Evolutionary conservation across 805 yeast species (phyloP).

Genomic region (Saccharomycopsis oosterbeekiorum): DNA sequence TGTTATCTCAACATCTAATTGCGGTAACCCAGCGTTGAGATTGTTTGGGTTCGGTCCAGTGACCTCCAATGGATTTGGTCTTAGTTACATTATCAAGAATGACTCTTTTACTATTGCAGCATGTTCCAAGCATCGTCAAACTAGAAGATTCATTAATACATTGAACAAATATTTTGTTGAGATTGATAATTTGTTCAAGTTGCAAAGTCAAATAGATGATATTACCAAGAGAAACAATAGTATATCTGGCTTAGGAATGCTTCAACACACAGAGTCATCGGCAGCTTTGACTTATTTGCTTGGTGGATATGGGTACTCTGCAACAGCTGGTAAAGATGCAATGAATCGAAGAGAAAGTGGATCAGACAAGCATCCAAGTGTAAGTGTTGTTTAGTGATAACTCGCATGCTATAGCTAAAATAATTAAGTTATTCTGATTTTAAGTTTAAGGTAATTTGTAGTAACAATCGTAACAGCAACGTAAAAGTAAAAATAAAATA

Average conservation of each 20-base stretch:
- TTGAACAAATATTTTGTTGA: slow-evolving; percentile 53
- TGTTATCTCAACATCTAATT: slow-evolving; percentile 73
- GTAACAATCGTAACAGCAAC: neutral
- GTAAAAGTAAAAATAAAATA: neutral
- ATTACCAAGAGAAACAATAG: neutral
- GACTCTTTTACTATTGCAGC: slow-evolving; percentile 74
- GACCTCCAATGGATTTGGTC: slow-evolving; percentile 83
- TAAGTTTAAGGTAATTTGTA: neutral
- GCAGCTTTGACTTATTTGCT: slow-evolving; percentile 33
- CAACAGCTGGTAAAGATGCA: slow-evolving; percentile 52
- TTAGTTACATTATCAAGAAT: slow-evolving; percentile 78
- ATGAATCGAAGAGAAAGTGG: slow-evolving; percentile 36
- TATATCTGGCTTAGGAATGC: slow-evolving; percentile 16
- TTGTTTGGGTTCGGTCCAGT: slow-evolving; percentile 91
- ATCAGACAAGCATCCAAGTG: neutral
- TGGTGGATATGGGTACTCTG: slow-evolving; percentile 87
- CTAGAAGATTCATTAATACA: slow-evolving; percentile 64
- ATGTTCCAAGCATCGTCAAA: slow-evolving; percentile 83
- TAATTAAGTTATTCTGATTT: too few species aligned
- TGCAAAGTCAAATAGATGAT: neutral
- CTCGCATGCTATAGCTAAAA: neutral
- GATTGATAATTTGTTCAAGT: slow-evolving; percentile 23
- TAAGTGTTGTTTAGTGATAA: neutral
- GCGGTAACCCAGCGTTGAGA: slow-evolving; percentile 85
- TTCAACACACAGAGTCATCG: slow-evolving; percentile 25